phyloP scores from a whole-genome alignment of 1,139 yeast species.

The Arxiozyma telluris region DNA sequence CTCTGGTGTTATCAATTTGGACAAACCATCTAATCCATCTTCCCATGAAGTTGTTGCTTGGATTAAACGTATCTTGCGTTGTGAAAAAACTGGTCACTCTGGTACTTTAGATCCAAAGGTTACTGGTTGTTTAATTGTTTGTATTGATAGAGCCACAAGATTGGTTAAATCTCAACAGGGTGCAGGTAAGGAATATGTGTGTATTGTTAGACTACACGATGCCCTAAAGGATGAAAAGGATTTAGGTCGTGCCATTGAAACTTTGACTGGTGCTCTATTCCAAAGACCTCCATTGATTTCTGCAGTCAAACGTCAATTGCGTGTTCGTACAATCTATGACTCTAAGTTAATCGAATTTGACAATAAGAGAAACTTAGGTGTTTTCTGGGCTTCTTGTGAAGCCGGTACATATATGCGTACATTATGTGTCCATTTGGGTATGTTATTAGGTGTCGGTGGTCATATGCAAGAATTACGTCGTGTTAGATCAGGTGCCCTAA shows the following conservation, averaged over 20 bases:
- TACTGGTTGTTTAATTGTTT: conserved; percentile 94
- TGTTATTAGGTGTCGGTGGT: conserved; percentile 97
- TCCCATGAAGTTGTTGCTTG: conserved; percentile 99
- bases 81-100: conserved; percentile 96
- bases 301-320: conserved; percentile 96
- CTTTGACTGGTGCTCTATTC: conserved; percentile 95
- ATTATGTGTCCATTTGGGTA: conserved; percentile 95
- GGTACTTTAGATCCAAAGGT: conserved; percentile 99
- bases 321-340: conserved; percentile 96
- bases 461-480: conserved; percentile 99
- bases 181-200: conserved; percentile 99
- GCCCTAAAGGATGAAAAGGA: conserved; percentile 86
- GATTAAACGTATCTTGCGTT: conserved; percentile 91
- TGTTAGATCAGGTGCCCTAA: conserved; percentile 94
- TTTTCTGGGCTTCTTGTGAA: conserved; percentile 99
- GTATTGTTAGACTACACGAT: conserved; percentile 93
- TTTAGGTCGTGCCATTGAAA: conserved; percentile 79
- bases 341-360: conserved; percentile 93
- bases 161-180: conserved; percentile 98
- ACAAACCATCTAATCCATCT: conserved; percentile 96
- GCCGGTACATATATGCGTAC: conserved; percentile 99
- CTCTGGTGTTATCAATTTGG: conserved; percentile 93
- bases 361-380: conserved; percentile 93
- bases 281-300: conserved; percentile 99
- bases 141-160: conserved; percentile 97